These are phyloP conservation scores for Euclidium syriacum DNA, from an alignment of 345 rosid genomes.

Conservation along the genomic window DNA sequence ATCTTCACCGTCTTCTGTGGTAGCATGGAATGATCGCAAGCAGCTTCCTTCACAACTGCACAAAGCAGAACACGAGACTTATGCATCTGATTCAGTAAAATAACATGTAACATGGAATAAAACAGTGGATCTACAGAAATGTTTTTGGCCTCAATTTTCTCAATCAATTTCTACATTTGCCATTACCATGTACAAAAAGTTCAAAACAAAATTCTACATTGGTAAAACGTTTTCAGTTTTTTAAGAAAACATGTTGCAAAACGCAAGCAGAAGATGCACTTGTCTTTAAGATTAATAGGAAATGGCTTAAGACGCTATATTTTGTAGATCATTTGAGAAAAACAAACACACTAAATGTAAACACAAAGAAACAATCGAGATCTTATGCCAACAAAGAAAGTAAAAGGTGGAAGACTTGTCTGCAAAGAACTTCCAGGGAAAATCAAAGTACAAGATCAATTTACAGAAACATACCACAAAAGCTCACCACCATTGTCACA, in stretches of 20 bases:
- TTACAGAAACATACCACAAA: constrained; percentile 49
- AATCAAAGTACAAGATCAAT: constrained; percentile 13
- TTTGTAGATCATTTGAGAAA: background rate
- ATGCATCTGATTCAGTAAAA: constrained; percentile 14
- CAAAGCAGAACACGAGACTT: constrained; percentile 22
- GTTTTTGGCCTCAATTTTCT: background rate
- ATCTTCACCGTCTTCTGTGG: constrained; percentile 51
- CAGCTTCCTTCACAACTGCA: constrained; percentile 89
- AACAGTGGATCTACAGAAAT: background rate
- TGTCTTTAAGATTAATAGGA: background rate
- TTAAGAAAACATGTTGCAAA: background rate
- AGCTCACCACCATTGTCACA: constrained; percentile 87
- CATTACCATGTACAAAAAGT: background rate
- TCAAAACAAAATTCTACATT: too few species aligned
- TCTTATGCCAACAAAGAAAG: background rate
- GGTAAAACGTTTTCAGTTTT: background rate
- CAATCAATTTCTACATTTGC: background rate
- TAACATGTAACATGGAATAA: background rate
- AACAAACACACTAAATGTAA: background rate
- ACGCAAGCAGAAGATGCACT: background rate
- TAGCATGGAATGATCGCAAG: constrained; percentile 88
- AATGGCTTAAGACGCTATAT: background rate
- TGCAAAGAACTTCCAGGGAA: constrained; percentile 5
- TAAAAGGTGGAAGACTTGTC: constrained; percentile 2
- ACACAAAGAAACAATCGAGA: background rate